Conservation (phyloP, 139 green algal genomes). For the Tetraselmis striata region DNA sequence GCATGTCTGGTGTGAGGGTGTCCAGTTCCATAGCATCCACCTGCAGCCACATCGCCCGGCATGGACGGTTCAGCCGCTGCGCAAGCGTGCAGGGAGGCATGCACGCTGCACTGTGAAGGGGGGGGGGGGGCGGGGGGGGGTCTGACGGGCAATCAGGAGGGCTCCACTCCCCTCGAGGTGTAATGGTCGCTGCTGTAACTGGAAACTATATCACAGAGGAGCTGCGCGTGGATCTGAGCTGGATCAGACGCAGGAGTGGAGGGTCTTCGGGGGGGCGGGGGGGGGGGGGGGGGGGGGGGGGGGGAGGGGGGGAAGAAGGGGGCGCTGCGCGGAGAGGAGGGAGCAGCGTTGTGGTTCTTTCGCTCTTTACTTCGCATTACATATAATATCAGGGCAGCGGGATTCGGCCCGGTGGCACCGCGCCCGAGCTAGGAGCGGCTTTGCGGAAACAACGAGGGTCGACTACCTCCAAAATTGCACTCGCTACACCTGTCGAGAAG, state of each 20-base stretch:
- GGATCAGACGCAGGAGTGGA: too few species aligned
- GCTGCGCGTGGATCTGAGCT: too few species aligned
- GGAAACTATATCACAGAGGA: background rate
- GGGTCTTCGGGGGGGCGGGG: too few species aligned
- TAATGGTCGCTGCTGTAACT: background rate
- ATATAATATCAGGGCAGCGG: too few species aligned
- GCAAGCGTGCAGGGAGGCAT: too few species aligned
- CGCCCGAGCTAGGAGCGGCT: too few species aligned
- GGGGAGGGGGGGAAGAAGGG: too few species aligned
- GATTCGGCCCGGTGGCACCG: too few species aligned
- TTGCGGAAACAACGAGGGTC: background rate
- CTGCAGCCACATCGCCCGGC: conserved; percentile 25
- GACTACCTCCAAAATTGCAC: background rate
- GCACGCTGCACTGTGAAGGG: background rate
- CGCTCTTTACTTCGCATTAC: too few species aligned
- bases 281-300: too few species aligned
- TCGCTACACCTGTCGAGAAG: background rate
- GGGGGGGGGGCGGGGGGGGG: background rate
- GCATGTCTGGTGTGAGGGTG: conserved; percentile 61
- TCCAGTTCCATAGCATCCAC: conserved; percentile 74
- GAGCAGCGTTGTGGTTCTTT: too few species aligned
- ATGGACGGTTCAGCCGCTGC: background rate
- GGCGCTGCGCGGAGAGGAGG: too few species aligned
- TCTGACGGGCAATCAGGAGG: background rate
- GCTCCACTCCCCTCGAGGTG: background rate